Percentiles rank a stretch among this genome's conserved stretches.
Conservation (phyloP, 768 basidiomycete genomes). For the Chalciporus piperatus region DNA sequence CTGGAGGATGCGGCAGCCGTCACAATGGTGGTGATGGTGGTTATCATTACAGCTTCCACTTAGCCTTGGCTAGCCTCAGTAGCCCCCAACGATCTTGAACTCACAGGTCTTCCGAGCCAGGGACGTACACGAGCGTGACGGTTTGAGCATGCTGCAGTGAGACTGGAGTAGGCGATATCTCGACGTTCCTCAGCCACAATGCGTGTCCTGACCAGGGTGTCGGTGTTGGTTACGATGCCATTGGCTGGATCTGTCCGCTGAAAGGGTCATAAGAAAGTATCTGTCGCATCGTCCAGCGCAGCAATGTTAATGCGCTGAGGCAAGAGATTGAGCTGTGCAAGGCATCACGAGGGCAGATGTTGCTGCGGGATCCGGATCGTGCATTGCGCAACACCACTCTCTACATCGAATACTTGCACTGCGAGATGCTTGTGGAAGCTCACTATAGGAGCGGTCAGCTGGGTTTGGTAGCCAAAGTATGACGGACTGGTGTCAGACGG, state of each 20-base stretch:
- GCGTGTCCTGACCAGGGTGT: not conserved
- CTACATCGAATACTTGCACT: slow-evolving; percentile 41
- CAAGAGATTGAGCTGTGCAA: slow-evolving; percentile 31
- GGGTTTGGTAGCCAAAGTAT: not conserved
- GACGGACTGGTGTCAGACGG: slow-evolving; percentile 13
- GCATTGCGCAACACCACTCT: slow-evolving; percentile 57
- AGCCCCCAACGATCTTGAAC: not conserved
- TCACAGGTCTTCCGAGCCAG: slow-evolving; percentile 33
- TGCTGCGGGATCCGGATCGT: slow-evolving; percentile 47
- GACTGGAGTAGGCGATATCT: slow-evolving; percentile 6
- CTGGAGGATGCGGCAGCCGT: slow-evolving; percentile 4
- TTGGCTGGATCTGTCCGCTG: slow-evolving; percentile 52
- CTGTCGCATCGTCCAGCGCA: too few relatives aligned
- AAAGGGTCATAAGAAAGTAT: slow-evolving; percentile 52
- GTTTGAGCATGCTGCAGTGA: slow-evolving; percentile 25
- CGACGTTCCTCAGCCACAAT: slow-evolving; percentile 7
- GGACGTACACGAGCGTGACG: slow-evolving; percentile 54
- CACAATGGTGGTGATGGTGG: slow-evolving; percentile 26
- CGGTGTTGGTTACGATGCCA: slow-evolving; percentile 37
- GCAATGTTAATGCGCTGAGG: not conserved
- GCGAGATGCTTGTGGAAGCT: slow-evolving; percentile 33
- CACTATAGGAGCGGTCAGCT: slow-evolving; percentile 10
- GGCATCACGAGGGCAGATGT: slow-evolving; percentile 52
- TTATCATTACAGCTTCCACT: slow-evolving; percentile 17
- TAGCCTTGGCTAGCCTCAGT: not conserved